These are phyloP conservation scores for Penicillium lividum DNA, from an alignment of 495 filamentous ascomycete genomes.

Conservation along the genomic window DNA sequence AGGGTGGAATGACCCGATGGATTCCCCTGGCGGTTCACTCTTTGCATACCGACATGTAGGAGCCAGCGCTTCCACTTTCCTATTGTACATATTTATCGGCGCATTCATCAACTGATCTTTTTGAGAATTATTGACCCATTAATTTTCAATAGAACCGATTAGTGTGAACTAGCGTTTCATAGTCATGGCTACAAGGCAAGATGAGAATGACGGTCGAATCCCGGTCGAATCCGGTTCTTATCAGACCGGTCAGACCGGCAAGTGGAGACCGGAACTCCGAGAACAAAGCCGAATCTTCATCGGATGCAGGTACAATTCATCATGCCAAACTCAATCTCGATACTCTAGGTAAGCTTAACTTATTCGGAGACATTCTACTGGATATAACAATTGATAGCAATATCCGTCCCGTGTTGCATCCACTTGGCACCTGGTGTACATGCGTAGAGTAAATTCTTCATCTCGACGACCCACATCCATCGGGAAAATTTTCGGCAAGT, in stretches of 20 bases:
- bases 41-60: neutral
- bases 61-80: neutral
- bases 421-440: too few species aligned
- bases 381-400: neutral
- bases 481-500: slow-evolving; percentile 2
- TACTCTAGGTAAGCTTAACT: too few species aligned
- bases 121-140: neutral
- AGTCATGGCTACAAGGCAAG: neutral
- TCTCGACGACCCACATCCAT: neutral
- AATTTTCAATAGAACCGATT: neutral
- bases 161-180: neutral
- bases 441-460: too few species aligned
- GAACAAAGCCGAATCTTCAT: neutral
- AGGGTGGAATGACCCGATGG: neutral
- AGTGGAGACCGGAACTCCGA: neutral
- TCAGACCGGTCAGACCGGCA: neutral
- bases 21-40: slow-evolving; percentile 1
- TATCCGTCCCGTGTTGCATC: neutral
- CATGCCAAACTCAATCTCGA: neutral
- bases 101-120: too few species aligned
- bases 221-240: too few species aligned
- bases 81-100: neutral
- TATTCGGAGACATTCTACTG: too few species aligned
- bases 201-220: too few species aligned
- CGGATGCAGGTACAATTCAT: neutral